These are phyloP conservation scores for Manihot esculenta DNA, from an alignment of 441 rosid genomes.

Conservation along the genomic window DNA sequence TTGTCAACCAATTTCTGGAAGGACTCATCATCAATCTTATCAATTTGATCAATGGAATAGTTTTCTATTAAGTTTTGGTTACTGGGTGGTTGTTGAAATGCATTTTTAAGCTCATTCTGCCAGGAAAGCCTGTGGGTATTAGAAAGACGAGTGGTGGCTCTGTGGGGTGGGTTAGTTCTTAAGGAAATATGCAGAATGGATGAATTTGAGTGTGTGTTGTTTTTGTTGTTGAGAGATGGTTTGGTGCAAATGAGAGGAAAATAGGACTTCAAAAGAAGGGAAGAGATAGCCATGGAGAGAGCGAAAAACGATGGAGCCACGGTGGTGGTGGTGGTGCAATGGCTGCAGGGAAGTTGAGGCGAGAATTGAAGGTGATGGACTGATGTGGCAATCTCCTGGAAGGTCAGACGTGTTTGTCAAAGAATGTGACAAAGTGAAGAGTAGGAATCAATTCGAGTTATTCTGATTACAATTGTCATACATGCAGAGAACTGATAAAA, in stretches of 20 bases:
- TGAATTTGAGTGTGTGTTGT: neutral
- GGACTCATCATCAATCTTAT: conserved; percentile 22
- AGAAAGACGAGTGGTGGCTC: neutral
- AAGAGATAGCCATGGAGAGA: conserved; percentile 20
- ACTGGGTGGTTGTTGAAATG: conserved; percentile 9
- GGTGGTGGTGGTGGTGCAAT: too few relatives aligned
- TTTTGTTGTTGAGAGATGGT: conserved; percentile 1
- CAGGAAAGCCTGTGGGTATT: conserved; percentile 26
- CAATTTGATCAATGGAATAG: neutral
- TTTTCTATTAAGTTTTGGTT: neutral
- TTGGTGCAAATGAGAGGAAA: neutral
- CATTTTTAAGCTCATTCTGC: conserved; percentile 25
- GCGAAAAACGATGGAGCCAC: too few relatives aligned
- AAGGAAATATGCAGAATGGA: neutral
- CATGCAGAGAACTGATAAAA: too few relatives aligned
- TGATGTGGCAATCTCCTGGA: neutral
- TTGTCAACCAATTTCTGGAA: conserved; percentile 29
- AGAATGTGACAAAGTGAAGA: neutral
- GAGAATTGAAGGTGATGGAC: neutral
- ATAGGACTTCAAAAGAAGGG: conserved; percentile 10
- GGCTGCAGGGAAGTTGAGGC: neutral
- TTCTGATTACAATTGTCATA: neutral
- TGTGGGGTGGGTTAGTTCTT: neutral
- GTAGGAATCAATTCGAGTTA: neutral
- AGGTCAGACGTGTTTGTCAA: neutral